Evolutionary conservation across 805 yeast species (phyloP), one percentile per base, ranked within the genome.

Genomic region (Nakazawaea sp.): DNA sequence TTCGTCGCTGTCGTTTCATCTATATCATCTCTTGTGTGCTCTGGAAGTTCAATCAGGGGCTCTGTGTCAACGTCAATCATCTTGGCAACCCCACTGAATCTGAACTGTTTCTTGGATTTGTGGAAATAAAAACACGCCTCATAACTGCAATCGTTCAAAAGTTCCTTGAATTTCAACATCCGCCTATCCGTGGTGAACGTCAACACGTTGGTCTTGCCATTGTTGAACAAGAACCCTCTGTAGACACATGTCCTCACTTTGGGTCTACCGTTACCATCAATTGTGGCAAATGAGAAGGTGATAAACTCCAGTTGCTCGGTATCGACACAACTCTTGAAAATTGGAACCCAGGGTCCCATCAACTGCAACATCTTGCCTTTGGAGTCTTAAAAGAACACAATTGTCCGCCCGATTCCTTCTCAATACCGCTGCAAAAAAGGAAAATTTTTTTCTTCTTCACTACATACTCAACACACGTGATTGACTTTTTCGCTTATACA

Each of bases 111-210:
- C 53, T 70, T 70, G 18, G 71, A 54, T 17, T 63, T 64, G 7
- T 66, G 71, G 52, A 85, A 81, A 62, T 84, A 81, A 52, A 82
- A 83, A 41, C 85, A 81, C 1, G 86, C 83, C 59, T 86, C 95
- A 53, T 76, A 80, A 38, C 65, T 63, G 36, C 79, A 72, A 46
- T 78, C 69, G 17, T 53, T 47, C 16, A 65, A 43, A 27, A 74
- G 55, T 48, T 82, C 82, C 11, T 59, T 57, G 48, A 67, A 69
- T 56, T 86, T 86, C 34, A 62, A 61, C 65, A 80, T 76, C 55
- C 95, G 63, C 50, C 68, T 66, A 56, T 86, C 95, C 1, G 92
- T 80, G 30, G 81, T 71, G 48, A 81, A 76, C 1, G 84, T 68
- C 36, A 85, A 55, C 10, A 81, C 73, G 49, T 82, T 85, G 18